Evolutionary conservation across 2,329 filamentous ascomycete species (phyloP), one percentile per base, ranked within the genome.

Genomic region (Colletotrichum sp.): DNA sequence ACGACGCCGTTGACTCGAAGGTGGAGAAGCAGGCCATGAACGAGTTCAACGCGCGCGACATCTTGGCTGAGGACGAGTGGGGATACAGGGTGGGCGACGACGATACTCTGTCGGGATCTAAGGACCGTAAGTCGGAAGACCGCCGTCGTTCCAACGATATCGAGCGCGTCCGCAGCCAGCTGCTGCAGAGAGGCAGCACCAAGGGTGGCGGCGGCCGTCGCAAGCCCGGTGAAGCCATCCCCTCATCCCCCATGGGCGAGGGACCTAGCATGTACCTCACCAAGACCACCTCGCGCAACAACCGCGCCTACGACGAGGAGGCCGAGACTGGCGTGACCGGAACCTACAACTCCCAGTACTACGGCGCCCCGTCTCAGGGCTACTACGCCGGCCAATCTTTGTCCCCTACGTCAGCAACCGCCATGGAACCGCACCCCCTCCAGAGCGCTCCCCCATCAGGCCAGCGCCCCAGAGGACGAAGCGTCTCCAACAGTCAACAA

Each of bases 161-260:
- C 63, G 84, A 86, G 67, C 79, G 78, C n/a, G 77, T 86, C 57
- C 84, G 84, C 75, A 82, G 79, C 55, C 82, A 84, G 64, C 82
- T 84, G 30, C 78, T 82, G 69, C 85, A 86, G 80, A 83, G 85
- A 58, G 85, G 87, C 67, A 89, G 88, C 78, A 78, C 77, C 34
- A 87, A 87, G 74, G 85, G 86, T 32, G 88, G 89, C 30, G 85
- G 86, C 30, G 88, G 89, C 52, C 87, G 88, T 38, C 86, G 88
- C 78, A 87, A 85, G 80, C 86, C 88, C 10, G 89, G 89, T 71
- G 88, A 90, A 63, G 84, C 83, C 2, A 79, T 88, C 10, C 85
- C 87, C 10, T 79, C 82, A 5, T 80, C 83, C 36, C 81, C 82
- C 3, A 36, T 81, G 9, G 67, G 81, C 79, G 74, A 81, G 74